Evolutionary conservation across 192 early-diverging fungal species (phyloP).

Genomic region (Rhizophagus sp.): DNA sequence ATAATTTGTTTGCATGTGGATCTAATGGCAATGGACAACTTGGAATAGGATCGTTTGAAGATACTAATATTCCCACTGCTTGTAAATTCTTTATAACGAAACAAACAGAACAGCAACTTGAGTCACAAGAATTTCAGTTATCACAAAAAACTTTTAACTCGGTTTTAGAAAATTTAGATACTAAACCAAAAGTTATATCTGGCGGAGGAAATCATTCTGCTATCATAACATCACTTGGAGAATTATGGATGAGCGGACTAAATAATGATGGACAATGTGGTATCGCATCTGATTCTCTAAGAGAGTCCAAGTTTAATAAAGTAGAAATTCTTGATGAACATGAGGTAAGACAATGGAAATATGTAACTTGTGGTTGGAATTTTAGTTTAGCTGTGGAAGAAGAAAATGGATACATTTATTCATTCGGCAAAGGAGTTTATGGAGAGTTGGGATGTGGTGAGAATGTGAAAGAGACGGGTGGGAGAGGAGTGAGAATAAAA

Average conservation of each 20-base stretch:
- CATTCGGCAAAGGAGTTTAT: conserved; percentile 54
- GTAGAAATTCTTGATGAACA: not conserved
- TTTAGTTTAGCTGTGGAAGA: conserved; percentile 50
- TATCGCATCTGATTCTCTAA: conserved; percentile 3
- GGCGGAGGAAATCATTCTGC: conserved; percentile 77
- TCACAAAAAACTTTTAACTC: not conserved
- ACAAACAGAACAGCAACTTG: not conserved
- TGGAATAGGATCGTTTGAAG: conserved; percentile 50
- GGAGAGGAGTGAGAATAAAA: conserved; percentile 21
- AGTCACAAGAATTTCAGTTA: not conserved
- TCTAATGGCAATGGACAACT: conserved; percentile 72
- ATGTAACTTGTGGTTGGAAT: conserved; percentile 68
- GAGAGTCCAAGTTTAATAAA: conserved; percentile 21
- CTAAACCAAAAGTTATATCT: conserved; percentile 36
- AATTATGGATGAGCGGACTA: conserved; percentile 48
- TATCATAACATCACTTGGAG: conserved; percentile 41
- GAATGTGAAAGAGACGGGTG: conserved; percentile 32
- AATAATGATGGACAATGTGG: conserved; percentile 55
- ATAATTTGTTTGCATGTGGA: conserved; percentile 51
- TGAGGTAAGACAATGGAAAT: not conserved
- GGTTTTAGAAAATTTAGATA: not conserved
- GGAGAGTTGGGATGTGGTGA: conserved; percentile 54
- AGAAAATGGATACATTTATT: conserved; percentile 46
- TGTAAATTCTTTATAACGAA: not conserved
- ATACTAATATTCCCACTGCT: conserved; percentile 38